phyloP scores from a whole-genome alignment of 495 filamentous ascomycete species.

The Penicillium mononematosum region DNA sequence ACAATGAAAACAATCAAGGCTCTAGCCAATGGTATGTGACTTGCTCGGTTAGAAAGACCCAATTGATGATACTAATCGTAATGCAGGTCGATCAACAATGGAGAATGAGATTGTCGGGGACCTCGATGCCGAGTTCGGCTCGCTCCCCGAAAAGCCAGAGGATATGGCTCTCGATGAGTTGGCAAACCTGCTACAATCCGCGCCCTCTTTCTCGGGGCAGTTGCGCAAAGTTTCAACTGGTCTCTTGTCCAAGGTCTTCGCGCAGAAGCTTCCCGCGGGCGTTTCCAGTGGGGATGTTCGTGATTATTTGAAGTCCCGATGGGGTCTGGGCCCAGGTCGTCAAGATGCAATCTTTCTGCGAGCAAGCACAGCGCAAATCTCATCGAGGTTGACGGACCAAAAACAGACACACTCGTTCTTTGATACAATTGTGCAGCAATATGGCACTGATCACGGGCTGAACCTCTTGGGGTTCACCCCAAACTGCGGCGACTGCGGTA shows the following conservation, averaged over 20 bases:
- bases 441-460: slow-evolving; percentile 3
- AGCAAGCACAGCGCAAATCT: slow-evolving; percentile 1
- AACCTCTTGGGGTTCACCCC: too few species aligned
- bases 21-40: slow-evolving; percentile 7
- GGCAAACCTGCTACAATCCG: neutral
- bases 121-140: slow-evolving; percentile 18
- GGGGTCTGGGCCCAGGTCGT: slow-evolving; percentile 11
- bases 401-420: neutral
- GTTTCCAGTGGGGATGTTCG: neutral
- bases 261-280: slow-evolving; percentile 2
- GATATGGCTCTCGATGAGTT: slow-evolving; percentile 9
- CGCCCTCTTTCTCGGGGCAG: neutral
- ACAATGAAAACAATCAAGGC: slow-evolving; percentile 7
- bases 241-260: neutral
- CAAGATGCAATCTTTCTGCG: slow-evolving; percentile 12
- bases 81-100: slow-evolving; percentile 17
- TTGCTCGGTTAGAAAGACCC: neutral
- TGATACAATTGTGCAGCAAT: neutral
- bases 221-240: slow-evolving; percentile 7
- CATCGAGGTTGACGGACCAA: neutral
- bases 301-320: neutral
- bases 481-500: too few species aligned
- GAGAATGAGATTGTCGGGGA: slow-evolving; percentile 26
- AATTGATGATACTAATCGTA: too few species aligned
- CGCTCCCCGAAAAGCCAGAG: slow-evolving; percentile 14